These are phyloP conservation scores for Chlorella ohadii DNA, from an alignment of 139 green algal genomes.

Conservation along the genomic window DNA sequence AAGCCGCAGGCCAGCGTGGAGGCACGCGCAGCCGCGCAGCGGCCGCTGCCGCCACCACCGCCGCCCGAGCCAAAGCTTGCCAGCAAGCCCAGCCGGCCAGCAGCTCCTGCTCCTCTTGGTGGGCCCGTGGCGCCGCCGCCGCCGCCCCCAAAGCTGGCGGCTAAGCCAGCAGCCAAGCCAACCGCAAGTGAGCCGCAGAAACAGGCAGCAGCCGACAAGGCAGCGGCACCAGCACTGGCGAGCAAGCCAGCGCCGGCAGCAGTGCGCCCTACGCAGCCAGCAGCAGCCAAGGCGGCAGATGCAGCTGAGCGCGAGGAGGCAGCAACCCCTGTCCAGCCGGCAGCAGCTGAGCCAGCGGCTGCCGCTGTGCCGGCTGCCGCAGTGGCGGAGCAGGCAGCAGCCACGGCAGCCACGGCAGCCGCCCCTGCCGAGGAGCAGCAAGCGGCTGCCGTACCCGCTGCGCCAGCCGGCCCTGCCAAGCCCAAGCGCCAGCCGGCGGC, in stretches of 20 bases:
- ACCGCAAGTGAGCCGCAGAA: not conserved
- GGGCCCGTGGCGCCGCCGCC: not conserved
- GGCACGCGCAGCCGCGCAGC: not conserved
- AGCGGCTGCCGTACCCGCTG: no score
- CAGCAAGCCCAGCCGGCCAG: not conserved
- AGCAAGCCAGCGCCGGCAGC: not conserved
- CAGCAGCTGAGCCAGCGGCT: not conserved
- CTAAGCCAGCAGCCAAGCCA: constrained; percentile 1
- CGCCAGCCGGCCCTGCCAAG: no score
- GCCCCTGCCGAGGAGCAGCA: no score
- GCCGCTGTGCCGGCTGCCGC: not conserved
- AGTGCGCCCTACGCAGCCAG: not conserved
- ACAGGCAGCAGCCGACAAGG: no score
- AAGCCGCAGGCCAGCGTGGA: not conserved
- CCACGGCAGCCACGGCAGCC: not conserved
- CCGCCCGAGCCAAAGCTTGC: not conserved
- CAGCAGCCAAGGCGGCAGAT: not conserved
- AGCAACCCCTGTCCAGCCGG: no score
- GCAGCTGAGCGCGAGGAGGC: not conserved
- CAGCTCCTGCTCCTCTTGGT: not conserved
- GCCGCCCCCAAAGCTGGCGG: not conserved
- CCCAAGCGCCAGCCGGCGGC: not conserved
- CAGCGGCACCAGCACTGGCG: no score
- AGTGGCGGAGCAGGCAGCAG: not conserved
- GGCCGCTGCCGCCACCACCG: not conserved